These are phyloP conservation scores for Trypanosoma mega DNA, from an alignment of 208 protist species.

Conservation along the genomic window DNA sequence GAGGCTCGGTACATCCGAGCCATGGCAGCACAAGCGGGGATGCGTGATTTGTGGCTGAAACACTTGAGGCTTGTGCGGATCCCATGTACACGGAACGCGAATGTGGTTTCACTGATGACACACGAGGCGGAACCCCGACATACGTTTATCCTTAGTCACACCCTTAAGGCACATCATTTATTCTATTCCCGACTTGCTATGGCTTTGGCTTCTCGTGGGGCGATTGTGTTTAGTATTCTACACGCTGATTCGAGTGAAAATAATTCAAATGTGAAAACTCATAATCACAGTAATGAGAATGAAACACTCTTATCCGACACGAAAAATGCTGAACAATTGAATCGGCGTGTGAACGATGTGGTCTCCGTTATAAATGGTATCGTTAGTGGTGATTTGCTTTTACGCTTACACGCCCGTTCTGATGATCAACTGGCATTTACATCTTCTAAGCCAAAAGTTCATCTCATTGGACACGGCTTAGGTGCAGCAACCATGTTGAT, in stretches of 20 bases:
- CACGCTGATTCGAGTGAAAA: conserved; percentile 3
- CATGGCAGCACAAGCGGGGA: conserved; percentile 1
- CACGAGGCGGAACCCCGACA: conserved; percentile 13
- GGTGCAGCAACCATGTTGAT: conserved; percentile 21
- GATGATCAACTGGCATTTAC: conserved; percentile 8
- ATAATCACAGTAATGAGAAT: not conserved
- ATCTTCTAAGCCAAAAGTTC: conserved; percentile 2
- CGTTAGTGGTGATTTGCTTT: conserved; percentile 11
- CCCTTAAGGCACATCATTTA: conserved; percentile 10
- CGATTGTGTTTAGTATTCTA: conserved; percentile 17
- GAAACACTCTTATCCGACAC: not conserved
- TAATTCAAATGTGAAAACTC: not conserved
- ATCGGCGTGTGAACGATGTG: conserved; percentile 16
- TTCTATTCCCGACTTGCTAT: conserved; percentile 16
- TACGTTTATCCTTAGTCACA: conserved; percentile 22
- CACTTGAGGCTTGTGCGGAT: conserved; percentile 21
- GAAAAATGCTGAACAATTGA: not conserved
- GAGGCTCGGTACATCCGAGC: conserved; percentile 1
- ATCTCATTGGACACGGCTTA: conserved; percentile 24
- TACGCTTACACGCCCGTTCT: conserved; percentile 3
- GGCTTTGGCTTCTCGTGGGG: conserved; percentile 12
- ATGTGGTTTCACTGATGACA: conserved; percentile 18
- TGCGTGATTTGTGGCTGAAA: conserved; percentile 6
- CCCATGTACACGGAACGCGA: conserved; percentile 24
- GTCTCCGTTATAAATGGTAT: conserved; percentile 10